phyloP scores from a whole-genome alignment of 805 yeast species.

The Candida morakotiae region DNA sequence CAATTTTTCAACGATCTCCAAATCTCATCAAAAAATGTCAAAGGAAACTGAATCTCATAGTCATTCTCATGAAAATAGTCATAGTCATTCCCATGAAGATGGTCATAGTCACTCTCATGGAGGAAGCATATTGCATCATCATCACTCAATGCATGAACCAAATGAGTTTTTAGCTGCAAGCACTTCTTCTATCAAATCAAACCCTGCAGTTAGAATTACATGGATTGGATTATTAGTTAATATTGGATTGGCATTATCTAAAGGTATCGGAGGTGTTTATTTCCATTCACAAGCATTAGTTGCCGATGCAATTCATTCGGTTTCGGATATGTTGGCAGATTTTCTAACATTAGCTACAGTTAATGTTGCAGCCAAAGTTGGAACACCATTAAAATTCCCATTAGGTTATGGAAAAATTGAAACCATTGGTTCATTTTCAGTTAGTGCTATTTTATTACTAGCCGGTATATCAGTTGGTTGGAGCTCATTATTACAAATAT shows the following conservation, averaged over 20 bases:
- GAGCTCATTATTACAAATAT: conserved; percentile 66
- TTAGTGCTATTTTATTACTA: conserved; percentile 72
- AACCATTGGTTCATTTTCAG: conserved; percentile 86
- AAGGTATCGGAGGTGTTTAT: conserved; percentile 82
- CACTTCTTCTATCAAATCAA: conserved; percentile 29
- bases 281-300: conserved; percentile 93
- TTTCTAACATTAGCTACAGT: conserved; percentile 87
- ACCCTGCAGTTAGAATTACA: conserved; percentile 90
- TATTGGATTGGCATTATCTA: conserved; percentile 79
- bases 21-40: background rate
- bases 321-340: conserved; percentile 87
- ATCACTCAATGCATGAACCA: conserved; percentile 45
- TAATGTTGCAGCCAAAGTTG: conserved; percentile 56
- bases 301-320: conserved; percentile 94
- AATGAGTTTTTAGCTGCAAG: conserved; percentile 33
- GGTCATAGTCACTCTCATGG: conserved; percentile 13
- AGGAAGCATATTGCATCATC: conserved; percentile 31
- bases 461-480: conserved; percentile 93
- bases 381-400: conserved; percentile 65
- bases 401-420: conserved; percentile 91
- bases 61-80: conserved; percentile 2
- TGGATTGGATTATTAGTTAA: conserved; percentile 87
- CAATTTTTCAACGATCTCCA: background rate
- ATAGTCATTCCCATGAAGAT: background rate
- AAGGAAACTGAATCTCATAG: background rate